Conservation (phyloP, 108 stramenopile genomes). For the Nitzschia sp. region DNA sequence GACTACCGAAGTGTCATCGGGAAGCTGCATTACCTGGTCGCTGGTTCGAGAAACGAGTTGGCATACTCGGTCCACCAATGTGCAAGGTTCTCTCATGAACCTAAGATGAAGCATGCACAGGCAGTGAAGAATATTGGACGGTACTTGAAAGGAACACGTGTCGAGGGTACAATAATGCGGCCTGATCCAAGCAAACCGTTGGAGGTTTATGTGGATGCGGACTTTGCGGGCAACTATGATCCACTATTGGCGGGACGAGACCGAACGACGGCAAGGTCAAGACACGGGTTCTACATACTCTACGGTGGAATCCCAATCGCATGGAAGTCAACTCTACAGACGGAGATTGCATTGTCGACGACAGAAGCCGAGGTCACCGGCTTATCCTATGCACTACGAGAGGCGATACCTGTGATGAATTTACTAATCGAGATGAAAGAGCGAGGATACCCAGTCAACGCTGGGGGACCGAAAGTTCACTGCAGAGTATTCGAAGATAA, state of each 20-base stretch:
- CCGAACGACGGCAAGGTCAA: neutral
- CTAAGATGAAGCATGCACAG: slow-evolving; percentile 25
- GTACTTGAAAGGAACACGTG: slow-evolving; percentile 39
- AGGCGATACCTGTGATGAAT: slow-evolving; percentile 34
- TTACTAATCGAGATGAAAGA: too few relatives aligned
- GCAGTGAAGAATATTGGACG: slow-evolving; percentile 42
- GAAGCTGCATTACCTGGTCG: slow-evolving; percentile 32
- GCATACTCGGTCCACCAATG: slow-evolving; percentile 28
- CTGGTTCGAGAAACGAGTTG: slow-evolving; percentile 34
- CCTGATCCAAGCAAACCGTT: slow-evolving; percentile 12
- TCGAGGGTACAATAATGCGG: slow-evolving; percentile 31
- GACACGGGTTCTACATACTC: slow-evolving; percentile 39
- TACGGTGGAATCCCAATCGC: slow-evolving; percentile 30
- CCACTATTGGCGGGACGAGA: too few relatives aligned
- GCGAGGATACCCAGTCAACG: too few relatives aligned
- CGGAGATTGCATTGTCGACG: slow-evolving; percentile 44
- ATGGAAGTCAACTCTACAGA: slow-evolving; percentile 47
- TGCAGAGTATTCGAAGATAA: too few relatives aligned
- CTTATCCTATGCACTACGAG: slow-evolving; percentile 38
- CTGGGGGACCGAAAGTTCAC: too few relatives aligned
- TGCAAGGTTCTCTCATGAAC: slow-evolving; percentile 28
- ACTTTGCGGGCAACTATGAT: slow-evolving; percentile 60
- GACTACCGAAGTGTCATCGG: slow-evolving; percentile 12
- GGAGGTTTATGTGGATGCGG: slow-evolving; percentile 48
- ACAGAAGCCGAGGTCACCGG: slow-evolving; percentile 58